phyloP scores from a whole-genome alignment of 805 yeast genomes.

The Zygotorulaspora sp. region DNA sequence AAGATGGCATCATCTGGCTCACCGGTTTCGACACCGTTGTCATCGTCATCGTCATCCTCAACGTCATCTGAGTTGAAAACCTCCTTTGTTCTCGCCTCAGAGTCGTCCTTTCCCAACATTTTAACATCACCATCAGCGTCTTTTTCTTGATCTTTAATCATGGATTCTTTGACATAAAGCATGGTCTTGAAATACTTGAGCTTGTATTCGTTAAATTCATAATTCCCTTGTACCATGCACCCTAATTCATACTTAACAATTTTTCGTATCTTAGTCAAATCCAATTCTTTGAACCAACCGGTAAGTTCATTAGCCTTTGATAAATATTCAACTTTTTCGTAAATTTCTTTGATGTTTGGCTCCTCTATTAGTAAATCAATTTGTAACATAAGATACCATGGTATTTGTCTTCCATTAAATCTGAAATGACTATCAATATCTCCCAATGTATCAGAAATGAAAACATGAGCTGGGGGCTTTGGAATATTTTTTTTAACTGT shows the following conservation, averaged over 20 bases:
- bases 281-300: conserved; percentile 74
- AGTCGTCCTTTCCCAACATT: conserved; percentile 15
- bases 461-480: conserved; percentile 30
- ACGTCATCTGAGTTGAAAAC: conserved; percentile 4
- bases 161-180: conserved; percentile 39
- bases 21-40: conserved; percentile 32
- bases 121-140: conserved; percentile 31
- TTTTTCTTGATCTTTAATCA: conserved; percentile 27
- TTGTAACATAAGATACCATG: conserved; percentile 68
- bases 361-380: conserved; percentile 70
- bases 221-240: conserved; percentile 50
- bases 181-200: conserved; percentile 41
- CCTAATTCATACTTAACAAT: conserved; percentile 69
- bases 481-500: conserved; percentile 31
- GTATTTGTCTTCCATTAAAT: conserved; percentile 69
- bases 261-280: conserved; percentile 59
- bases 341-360: conserved; percentile 48
- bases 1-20: conserved; percentile 31
- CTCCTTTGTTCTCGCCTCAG: conserved; percentile 1
- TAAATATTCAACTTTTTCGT: conserved; percentile 46
- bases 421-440: conserved; percentile 46
- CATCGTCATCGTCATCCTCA: conserved; percentile 19
- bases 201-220: conserved; percentile 40
- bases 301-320: conserved; percentile 39
- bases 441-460: conserved; percentile 32